Evolutionary conservation across 2,329 filamentous ascomycete species (phyloP), one percentile per base, ranked within the genome.

Genomic region (Epichloe festucae): DNA sequence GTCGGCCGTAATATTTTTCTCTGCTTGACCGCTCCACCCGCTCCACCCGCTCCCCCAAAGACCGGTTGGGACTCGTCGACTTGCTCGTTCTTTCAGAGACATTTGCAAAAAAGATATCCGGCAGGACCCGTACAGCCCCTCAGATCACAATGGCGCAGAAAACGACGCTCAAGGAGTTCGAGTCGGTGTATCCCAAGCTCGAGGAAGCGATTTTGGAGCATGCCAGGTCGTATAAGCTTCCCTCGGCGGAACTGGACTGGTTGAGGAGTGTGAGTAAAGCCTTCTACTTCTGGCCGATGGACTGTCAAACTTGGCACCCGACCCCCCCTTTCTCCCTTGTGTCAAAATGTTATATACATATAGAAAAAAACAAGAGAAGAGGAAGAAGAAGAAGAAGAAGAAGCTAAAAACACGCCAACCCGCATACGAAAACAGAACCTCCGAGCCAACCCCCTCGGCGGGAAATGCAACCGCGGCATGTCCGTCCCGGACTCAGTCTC

Each of bases 391-490:
- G 8, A 31, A 31, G 6, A 31, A 31, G 7, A 44, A 34, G 31
- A 12, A 19, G 6, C 3, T 23, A 31, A 44, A 31, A 5, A 31
- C 27, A 17, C 8, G 4, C 27, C 8, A 31, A 31, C 8, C 8
- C 8, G 27, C 8, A 31, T 31, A 31, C 4, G 2, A 43, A 19
- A 43, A 35, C 46, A 96, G 89, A 85, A 79, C 55, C 78, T 97
- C 63, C 79, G 90, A 65, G 78, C 81, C 73, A 98, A 98, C 73
- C 82, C 88, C 6, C 74, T 93, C 50, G 93, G 93, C 60, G 93
- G 93, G 66, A 98, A 98, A 77, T 95, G 90, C 76, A 98, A 98
- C 75, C 89, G 93, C 65, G 93, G 93, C 73, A 94, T 98, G 81
- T 97, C 90, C 46, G 91, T 97, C 54, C 85, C 93, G 59, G 93